Conservation (phyloP, 257 asterid genomes). For the Euphrasia confusa region DNA sequence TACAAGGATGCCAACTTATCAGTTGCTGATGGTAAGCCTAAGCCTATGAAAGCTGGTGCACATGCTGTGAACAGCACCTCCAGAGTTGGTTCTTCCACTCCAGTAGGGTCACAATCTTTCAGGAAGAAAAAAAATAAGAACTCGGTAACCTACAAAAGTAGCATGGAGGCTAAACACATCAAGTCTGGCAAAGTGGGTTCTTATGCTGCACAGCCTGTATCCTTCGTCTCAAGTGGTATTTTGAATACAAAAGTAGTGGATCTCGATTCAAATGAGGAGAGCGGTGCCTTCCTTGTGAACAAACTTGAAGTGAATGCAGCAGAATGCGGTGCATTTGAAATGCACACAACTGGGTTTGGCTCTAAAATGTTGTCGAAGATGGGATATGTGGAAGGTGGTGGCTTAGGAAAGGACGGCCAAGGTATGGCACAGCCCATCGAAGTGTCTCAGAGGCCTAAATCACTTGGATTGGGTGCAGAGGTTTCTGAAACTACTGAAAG, state of each 20-base stretch:
- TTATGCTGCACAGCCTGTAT: constrained; percentile 68
- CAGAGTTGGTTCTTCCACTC: constrained; percentile 27
- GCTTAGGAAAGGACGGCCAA: constrained; percentile 84
- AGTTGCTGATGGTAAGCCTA: constrained; percentile 34
- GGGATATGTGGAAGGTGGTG: constrained; percentile 83
- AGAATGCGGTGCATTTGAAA: constrained; percentile 68
- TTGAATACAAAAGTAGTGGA: constrained; percentile 47
- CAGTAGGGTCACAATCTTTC: constrained; percentile 31
- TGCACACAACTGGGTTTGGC: constrained; percentile 97
- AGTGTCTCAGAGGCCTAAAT: constrained; percentile 76
- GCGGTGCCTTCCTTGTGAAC: constrained; percentile 28
- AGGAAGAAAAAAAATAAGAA: constrained; percentile 33
- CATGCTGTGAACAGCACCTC: constrained; percentile 27
- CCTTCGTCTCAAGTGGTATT: constrained; percentile 77
- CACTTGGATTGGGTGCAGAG: constrained; percentile 92
- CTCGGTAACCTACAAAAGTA: constrained; percentile 21
- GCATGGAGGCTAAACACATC: constrained; percentile 40
- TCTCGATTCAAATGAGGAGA: constrained; percentile 33
- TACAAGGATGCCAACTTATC: constrained; percentile 60
- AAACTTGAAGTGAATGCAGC: constrained; percentile 32
- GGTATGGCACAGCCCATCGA: constrained; percentile 76
- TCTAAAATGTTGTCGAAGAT: constrained; percentile 96
- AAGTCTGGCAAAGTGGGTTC: constrained; percentile 49
- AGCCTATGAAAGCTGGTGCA: constrained; percentile 30
- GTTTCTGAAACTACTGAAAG: constrained; percentile 44